phyloP scores from a whole-genome alignment of 129 eudicot genomes.

The Pittosporum tobira region DNA sequence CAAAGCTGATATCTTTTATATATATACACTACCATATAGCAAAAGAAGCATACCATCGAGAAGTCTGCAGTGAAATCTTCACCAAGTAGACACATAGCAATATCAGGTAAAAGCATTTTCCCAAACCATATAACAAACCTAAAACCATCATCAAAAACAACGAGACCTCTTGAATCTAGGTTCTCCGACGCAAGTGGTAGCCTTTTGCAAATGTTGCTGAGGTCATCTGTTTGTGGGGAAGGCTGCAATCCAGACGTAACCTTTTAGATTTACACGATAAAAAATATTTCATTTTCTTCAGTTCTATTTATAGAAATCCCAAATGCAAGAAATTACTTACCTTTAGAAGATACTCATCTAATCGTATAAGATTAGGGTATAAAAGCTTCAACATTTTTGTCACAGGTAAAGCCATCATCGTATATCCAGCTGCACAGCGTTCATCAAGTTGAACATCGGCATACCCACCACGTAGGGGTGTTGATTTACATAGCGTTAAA shows the following conservation, averaged over 20 bases:
- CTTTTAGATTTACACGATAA: not conserved
- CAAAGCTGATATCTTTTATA: not conserved
- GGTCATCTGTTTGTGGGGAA: slow-evolving; percentile 32
- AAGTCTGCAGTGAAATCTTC: slow-evolving; percentile 69
- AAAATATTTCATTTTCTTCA: no score
- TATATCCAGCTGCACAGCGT: slow-evolving; percentile 88
- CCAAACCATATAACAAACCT: slow-evolving; percentile 98
- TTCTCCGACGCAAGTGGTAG: slow-evolving; percentile 80
- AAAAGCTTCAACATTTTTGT: slow-evolving; percentile 65
- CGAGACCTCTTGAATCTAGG: slow-evolving; percentile 85
- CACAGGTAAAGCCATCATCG: slow-evolving; percentile 98
- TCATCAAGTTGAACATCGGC: slow-evolving; percentile 89
- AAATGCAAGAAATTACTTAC: slow-evolving; percentile 27
- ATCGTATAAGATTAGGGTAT: slow-evolving; percentile 70
- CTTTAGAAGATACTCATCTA: slow-evolving; percentile 70
- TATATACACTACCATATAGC: no score
- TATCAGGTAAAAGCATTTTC: slow-evolving; percentile 68
- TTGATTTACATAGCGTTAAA: slow-evolving; percentile 64
- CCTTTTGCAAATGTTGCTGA: slow-evolving; percentile 39
- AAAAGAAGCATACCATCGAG: slow-evolving; percentile 54
- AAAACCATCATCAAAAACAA: slow-evolving; percentile 86
- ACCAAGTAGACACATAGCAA: slow-evolving; percentile 65
- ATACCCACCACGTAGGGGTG: slow-evolving; percentile 85
- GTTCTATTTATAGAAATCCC: not conserved
- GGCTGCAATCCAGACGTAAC: slow-evolving; percentile 21